A percentile compares a stretch with the other conserved stretches of the same genome.
These are phyloP conservation scores for Pythium insidiosum DNA, from an alignment of 352 stramenopile species.

Conservation along the genomic window DNA sequence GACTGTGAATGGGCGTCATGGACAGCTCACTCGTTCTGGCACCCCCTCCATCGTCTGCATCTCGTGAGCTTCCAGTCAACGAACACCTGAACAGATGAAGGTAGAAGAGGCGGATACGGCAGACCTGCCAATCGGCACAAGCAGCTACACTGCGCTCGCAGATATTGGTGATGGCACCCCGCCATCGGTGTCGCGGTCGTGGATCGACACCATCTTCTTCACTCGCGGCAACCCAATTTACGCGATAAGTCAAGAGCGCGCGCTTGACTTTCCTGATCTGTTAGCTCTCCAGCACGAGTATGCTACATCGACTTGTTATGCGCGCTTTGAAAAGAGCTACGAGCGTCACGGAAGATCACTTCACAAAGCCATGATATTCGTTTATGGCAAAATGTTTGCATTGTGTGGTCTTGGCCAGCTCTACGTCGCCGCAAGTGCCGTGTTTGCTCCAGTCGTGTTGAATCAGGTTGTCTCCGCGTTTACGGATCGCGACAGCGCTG, in stretches of 20 bases:
- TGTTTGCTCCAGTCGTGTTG: conserved; percentile 36
- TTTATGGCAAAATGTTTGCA: conserved; percentile 20
- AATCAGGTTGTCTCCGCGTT: conserved; percentile 32
- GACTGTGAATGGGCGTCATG: no score
- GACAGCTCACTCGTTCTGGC: no score
- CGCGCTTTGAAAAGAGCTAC: conserved; percentile 17
- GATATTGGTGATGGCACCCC: no score
- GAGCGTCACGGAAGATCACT: conserved; percentile 19
- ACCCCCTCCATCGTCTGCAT: no score
- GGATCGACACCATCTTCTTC: conserved; percentile 3
- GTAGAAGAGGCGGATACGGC: no score
- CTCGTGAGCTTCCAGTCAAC: no score
- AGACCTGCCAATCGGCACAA: no score
- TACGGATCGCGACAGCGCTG: background rate
- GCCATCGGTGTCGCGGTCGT: background rate
- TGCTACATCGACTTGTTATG: conserved; percentile 15
- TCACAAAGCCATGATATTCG: conserved; percentile 11
- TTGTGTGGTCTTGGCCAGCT: conserved; percentile 18
- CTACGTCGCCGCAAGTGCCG: conserved; percentile 20
- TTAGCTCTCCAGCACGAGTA: conserved; percentile 27
- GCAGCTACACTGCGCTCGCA: no score
- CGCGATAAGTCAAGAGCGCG: conserved; percentile 21
- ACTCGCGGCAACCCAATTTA: conserved; percentile 4
- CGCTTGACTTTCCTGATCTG: conserved; percentile 35
- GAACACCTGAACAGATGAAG: no score